Percentiles rank a stretch among this genome's conserved stretches.
phyloP scores from a whole-genome alignment of 495 filamentous ascomycete genomes.

The Penicillium tannophilum region DNA sequence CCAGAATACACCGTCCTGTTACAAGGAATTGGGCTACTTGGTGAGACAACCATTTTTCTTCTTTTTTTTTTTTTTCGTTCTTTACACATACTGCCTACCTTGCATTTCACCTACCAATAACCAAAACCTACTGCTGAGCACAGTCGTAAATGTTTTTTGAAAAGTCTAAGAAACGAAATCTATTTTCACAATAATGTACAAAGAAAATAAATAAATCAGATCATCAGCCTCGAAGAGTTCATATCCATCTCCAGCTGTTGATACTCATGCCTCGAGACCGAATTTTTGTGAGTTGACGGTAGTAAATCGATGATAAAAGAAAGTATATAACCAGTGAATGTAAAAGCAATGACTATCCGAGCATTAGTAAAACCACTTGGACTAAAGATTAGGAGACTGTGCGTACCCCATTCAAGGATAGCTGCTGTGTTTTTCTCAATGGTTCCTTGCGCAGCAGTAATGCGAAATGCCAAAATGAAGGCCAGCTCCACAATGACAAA shows the following conservation, averaged over 20 bases:
- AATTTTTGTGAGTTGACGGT: conserved; percentile 12
- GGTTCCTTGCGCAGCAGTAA: conserved; percentile 15
- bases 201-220: background rate
- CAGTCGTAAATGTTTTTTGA: background rate
- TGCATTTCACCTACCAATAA: background rate
- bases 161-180: background rate
- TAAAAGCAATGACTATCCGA: conserved; percentile 21
- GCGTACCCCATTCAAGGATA: conserved; percentile 24
- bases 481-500: conserved; percentile 25
- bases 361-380: background rate
- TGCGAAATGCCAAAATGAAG: conserved; percentile 23
- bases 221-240: background rate
- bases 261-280: conserved; percentile 14
- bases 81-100: background rate
- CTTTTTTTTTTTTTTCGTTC: conserved; percentile 17
- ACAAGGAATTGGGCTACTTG: conserved; percentile 46
- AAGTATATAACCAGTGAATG: conserved; percentile 25
- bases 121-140: no score
- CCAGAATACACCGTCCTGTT: conserved; percentile 58
- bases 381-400: background rate
- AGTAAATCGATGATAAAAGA: conserved; percentile 24
- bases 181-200: conserved; percentile 5
- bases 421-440: conserved; percentile 22
- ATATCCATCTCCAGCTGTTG: conserved; percentile 24
- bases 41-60: conserved; percentile 36